Evolutionary conservation across 2,329 filamentous ascomycete species (phyloP).

Genomic region (Calonectria henricotiae): DNA sequence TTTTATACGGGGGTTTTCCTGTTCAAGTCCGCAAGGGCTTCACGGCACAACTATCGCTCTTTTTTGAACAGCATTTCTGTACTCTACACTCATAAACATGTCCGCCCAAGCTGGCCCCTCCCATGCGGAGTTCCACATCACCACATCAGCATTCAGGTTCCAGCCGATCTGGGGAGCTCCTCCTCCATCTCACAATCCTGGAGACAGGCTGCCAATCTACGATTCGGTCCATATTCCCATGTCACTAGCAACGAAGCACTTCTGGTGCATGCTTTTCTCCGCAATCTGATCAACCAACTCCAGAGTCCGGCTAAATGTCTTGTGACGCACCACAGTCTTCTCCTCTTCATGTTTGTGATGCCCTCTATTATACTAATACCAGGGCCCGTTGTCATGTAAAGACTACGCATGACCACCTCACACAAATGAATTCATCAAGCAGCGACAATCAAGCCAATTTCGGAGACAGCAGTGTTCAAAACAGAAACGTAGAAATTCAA

Average conservation of each 20-base stretch:
- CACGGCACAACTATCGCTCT: neutral
- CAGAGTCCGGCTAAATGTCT: neutral
- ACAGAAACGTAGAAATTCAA: neutral
- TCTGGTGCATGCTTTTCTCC: neutral
- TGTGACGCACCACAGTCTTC: neutral
- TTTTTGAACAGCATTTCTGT: neutral
- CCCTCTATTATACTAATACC: too few species aligned
- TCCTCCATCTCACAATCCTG: neutral
- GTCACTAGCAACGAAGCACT: too few species aligned
- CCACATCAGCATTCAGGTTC: conserved; percentile 1
- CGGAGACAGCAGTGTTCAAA: neutral
- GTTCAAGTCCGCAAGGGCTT: neutral
- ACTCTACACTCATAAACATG: neutral
- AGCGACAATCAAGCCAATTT: too few species aligned
- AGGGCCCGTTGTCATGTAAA: too few species aligned
- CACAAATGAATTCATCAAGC: too few species aligned
- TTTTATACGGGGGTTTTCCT: neutral
- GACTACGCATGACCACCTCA: too few species aligned
- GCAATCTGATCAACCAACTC: neutral
- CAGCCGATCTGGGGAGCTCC: conserved; percentile 19
- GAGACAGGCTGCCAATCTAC: neutral
- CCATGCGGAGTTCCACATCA: conserved; percentile 16
- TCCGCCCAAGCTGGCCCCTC: conserved; percentile 2
- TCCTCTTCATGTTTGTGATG: neutral
- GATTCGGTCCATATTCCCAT: neutral